Percentiles rank a stretch among this genome's conserved stretches.
phyloP scores from a whole-genome alignment of 129 eudicot genomes.

The Saussurea involucrata region DNA sequence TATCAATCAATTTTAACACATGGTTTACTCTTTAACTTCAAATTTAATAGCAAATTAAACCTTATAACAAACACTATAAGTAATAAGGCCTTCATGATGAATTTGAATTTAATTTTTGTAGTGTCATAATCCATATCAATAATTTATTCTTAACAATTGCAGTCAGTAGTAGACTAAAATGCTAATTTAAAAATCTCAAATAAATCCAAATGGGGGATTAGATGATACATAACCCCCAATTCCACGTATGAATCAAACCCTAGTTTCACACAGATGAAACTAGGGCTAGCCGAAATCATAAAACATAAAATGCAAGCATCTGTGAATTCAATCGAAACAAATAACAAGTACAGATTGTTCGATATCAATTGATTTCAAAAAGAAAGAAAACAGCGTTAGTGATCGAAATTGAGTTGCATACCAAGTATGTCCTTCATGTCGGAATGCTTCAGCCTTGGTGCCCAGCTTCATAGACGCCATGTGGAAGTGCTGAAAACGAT shows the following conservation, averaged over 20 bases:
- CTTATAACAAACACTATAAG: neutral
- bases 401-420: conserved; percentile 9
- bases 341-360: neutral
- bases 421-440: conserved; percentile 57
- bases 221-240: neutral
- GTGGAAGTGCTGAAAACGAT: neutral
- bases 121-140: neutral
- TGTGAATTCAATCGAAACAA: neutral
- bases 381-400: neutral
- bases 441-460: conserved; percentile 57
- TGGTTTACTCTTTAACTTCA: too few relatives aligned
- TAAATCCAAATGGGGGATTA: neutral
- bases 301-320: neutral
- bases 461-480: conserved; percentile 68
- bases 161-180: neutral
- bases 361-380: neutral
- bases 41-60: too few relatives aligned
- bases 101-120: neutral
- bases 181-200: neutral
- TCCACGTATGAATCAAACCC: neutral
- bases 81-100: neutral
- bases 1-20: too few relatives aligned
- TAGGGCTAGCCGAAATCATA: conserved; percentile 3
- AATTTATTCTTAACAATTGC: neutral
- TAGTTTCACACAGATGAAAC: neutral